phyloP scores from a whole-genome alignment of 2,329 filamentous ascomycete genomes.

The Colletotrichum sp. region DNA sequence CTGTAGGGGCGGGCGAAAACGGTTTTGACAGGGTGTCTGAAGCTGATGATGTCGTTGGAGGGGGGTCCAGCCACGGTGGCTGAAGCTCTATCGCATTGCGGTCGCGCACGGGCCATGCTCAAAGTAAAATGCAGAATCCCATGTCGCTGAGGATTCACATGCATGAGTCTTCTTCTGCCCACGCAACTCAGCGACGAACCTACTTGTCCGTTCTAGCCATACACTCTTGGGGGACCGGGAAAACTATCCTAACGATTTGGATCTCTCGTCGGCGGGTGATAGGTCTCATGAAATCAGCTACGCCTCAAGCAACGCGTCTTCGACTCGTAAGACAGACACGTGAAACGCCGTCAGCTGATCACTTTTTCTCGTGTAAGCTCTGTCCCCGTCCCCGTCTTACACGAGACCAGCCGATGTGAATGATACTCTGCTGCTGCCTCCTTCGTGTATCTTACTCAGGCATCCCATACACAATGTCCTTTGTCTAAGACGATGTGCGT shows the following conservation, averaged over 20 bases:
- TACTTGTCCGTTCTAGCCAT: neutral
- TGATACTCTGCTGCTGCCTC: neutral
- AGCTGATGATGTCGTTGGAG: conserved; percentile 19
- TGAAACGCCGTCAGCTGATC: neutral
- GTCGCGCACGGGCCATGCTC: neutral
- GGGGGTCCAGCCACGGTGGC: conserved; percentile 23
- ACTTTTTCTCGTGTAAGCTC: neutral
- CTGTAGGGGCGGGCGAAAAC: neutral
- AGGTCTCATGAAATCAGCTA: neutral
- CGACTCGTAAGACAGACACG: neutral
- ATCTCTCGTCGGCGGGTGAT: neutral
- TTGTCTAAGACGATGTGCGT: neutral
- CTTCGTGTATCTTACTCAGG: neutral
- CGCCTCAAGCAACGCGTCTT: neutral
- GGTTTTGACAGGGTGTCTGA: conserved; percentile 1
- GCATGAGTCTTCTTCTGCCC: neutral
- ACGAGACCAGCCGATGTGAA: neutral
- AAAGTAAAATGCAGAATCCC: neutral
- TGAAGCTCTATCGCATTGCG: conserved; percentile 15
- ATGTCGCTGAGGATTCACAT: neutral
- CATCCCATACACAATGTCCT: neutral
- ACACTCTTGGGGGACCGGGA: neutral
- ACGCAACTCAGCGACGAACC: neutral
- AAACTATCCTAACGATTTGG: neutral
- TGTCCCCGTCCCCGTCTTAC: neutral